These are phyloP conservation scores for Boletus sp. DNA, from an alignment of 768 basidiomycete genomes.

Conservation along the genomic window DNA sequence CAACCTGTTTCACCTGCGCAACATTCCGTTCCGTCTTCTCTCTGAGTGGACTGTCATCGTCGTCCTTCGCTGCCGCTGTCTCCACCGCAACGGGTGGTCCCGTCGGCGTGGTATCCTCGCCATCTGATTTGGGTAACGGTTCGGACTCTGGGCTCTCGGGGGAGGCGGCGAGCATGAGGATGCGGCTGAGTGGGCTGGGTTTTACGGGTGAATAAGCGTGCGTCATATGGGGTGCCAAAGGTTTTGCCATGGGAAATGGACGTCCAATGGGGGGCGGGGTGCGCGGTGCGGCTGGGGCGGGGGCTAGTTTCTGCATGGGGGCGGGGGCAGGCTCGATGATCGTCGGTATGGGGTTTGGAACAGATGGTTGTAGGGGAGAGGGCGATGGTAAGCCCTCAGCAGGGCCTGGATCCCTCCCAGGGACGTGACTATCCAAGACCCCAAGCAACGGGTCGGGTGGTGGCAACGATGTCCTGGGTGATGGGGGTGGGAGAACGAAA, in stretches of 20 bases:
- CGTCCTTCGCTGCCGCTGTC: conserved; percentile 32
- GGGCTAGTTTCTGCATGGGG: conserved; percentile 2
- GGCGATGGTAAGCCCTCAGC: neutral
- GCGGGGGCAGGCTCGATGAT: conserved; percentile 18
- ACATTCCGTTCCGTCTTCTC: conserved; percentile 43
- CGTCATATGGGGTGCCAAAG: conserved; percentile 62
- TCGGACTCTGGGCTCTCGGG: conserved; percentile 39
- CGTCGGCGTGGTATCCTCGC: conserved; percentile 24
- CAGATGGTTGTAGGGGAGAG: neutral
- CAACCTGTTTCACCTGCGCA: conserved; percentile 1
- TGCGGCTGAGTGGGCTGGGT: conserved; percentile 78
- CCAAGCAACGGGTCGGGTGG: conserved; percentile 39
- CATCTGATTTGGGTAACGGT: neutral
- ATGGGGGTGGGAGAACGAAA: conserved; percentile 77
- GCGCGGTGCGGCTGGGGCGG: conserved; percentile 6
- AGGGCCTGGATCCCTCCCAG: conserved; percentile 4
- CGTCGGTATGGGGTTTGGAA: conserved; percentile 17
- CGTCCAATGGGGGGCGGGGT: conserved; percentile 31
- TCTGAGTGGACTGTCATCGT: conserved; percentile 52
- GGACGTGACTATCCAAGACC: conserved; percentile 20
- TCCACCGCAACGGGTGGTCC: conserved; percentile 17
- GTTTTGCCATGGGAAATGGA: conserved; percentile 72
- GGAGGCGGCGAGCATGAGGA: conserved; percentile 67
- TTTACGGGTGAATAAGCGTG: conserved; percentile 81
- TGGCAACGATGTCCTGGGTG: conserved; percentile 61